phyloP scores from a whole-genome alignment of 2,329 filamentous ascomycete genomes.

The Sarocladium brachiariae region DNA sequence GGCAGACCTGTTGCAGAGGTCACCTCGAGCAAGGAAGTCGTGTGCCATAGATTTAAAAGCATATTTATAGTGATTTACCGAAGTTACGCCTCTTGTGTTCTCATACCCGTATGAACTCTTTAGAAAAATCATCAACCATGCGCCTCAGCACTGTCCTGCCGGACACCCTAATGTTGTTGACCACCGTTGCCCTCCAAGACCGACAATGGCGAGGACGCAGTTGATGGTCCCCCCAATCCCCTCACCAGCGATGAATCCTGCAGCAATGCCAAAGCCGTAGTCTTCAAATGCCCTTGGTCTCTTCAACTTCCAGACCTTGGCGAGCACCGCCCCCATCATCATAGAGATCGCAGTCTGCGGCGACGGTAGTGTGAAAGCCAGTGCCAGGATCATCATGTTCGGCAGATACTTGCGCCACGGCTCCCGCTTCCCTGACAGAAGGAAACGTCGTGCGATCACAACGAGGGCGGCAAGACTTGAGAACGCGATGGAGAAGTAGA shows the following conservation, averaged over 20 bases:
- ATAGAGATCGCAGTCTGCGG: slow-evolving; percentile 11
- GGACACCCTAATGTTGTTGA: too few relatives aligned
- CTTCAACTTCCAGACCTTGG: not conserved
- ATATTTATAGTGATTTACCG: too few relatives aligned
- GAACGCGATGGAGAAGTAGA: slow-evolving; percentile 1
- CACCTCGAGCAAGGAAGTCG: too few relatives aligned
- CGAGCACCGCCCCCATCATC: slow-evolving; percentile 10
- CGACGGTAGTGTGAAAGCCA: slow-evolving; percentile 11
- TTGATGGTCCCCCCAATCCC: slow-evolving; percentile 11
- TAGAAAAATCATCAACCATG: too few relatives aligned
- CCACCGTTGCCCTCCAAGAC: not conserved
- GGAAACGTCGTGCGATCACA: slow-evolving; percentile 1
- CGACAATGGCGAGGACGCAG: slow-evolving; percentile 9
- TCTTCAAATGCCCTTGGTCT: slow-evolving; percentile 5
- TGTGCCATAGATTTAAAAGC: too few relatives aligned
- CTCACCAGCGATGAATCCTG: slow-evolving; percentile 11
- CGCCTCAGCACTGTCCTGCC: too few relatives aligned
- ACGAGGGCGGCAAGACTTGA: not conserved
- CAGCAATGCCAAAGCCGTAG: slow-evolving; percentile 11
- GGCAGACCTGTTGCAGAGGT: too few relatives aligned
- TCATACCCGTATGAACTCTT: too few relatives aligned
- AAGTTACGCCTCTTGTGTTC: too few relatives aligned
- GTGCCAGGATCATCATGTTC: slow-evolving; percentile 12
- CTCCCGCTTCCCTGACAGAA: not conserved
- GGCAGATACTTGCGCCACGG: slow-evolving; percentile 4